These are phyloP conservation scores for Strobilomyces dryophilus DNA, from an alignment of 768 basidiomycete genomes.

Conservation along the genomic window DNA sequence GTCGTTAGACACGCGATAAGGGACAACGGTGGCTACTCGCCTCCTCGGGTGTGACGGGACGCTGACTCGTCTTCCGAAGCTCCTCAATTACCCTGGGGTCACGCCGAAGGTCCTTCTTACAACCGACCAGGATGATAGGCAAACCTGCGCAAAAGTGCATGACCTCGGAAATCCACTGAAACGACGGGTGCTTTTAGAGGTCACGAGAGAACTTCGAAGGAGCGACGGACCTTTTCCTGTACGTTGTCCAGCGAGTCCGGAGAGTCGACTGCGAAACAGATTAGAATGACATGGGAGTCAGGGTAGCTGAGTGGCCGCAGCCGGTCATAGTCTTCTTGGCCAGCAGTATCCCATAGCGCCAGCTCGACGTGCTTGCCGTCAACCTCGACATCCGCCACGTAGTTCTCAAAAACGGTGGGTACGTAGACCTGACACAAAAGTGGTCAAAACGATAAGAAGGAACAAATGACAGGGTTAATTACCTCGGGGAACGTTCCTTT, in stretches of 20 bases:
- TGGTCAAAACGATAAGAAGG: background rate
- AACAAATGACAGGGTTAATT: background rate
- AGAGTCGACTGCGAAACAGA: constrained; percentile 98
- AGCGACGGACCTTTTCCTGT: constrained; percentile 86
- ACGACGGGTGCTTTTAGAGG: constrained; percentile 6
- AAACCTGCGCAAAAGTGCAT: constrained; percentile 95
- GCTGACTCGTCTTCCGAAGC: constrained; percentile 89
- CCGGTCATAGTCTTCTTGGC: constrained; percentile 99
- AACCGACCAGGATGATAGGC: constrained; percentile 96
- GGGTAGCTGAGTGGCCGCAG: constrained; percentile 97
- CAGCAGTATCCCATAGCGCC: constrained; percentile 99
- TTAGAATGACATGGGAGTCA: constrained; percentile 99
- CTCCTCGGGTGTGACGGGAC: constrained; percentile 93
- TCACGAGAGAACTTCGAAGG: background rate
- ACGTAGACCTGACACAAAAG: constrained; percentile 77
- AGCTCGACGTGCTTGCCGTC: constrained; percentile 98
- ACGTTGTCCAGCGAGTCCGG: constrained; percentile 99
- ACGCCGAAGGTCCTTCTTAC: constrained; percentile 97
- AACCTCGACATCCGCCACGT: constrained; percentile 97
- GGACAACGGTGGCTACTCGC: constrained; percentile 35
- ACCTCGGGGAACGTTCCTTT: constrained; percentile 97
- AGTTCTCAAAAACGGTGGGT: constrained; percentile 99
- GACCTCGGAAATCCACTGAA: constrained; percentile 97
- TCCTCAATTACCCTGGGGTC: constrained; percentile 93
- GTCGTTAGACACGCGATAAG: background rate